Evolutionary conservation across 208 protist genomes (phyloP), one percentile per base, ranked within the genome.

Genomic region (Herpetomonas samuelpessoai): DNA sequence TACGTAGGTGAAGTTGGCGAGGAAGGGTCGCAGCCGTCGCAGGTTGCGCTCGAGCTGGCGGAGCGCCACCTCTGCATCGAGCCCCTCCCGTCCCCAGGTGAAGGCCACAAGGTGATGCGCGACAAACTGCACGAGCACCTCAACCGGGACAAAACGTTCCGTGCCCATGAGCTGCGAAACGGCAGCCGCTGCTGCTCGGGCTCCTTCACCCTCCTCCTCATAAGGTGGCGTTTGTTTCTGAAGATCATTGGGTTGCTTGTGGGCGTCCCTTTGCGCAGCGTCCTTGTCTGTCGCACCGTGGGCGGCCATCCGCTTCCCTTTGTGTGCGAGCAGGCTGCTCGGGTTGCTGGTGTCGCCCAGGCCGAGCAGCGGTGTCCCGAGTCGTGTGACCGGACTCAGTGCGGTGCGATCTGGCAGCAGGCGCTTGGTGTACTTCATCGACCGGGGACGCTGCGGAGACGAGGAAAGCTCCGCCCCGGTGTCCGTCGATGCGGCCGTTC

Each of bases 41-140:
- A 94, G 73, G 54, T 88, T 86, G 46, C 82, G 74, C 68, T 94
- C 88, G n/a, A 92, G 66, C 45, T 81, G 63, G 0, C 77, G 76
- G 38, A 88, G 46, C 21, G 91, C 62, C 49, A 68, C 79, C 21
- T 91, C 88, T 30, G 87, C 66, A 38, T 83, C 80, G 3, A 83
- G 62, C 0, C 83, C 75, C 44, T 68, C 48, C n/a, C 61, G 71
- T 2, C 83, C 82, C 86, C 86, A 93, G 30, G 74, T 76, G 45
- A 90, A 55, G 9, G 68, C 81, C 30, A 93, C 70, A 7, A 83
- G 27, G 61, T 88, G 83, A 57, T 93, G 86, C 46, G 90, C 58
- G 1, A 82, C 71, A 63, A 91, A 78, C 62, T 89, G 83, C 55
- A 93, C 73, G 19, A 93, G 67, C 22, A 79, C 78, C 49, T 84